phyloP scores from a whole-genome alignment of 345 rosid genomes.

The Brassica cretica region DNA sequence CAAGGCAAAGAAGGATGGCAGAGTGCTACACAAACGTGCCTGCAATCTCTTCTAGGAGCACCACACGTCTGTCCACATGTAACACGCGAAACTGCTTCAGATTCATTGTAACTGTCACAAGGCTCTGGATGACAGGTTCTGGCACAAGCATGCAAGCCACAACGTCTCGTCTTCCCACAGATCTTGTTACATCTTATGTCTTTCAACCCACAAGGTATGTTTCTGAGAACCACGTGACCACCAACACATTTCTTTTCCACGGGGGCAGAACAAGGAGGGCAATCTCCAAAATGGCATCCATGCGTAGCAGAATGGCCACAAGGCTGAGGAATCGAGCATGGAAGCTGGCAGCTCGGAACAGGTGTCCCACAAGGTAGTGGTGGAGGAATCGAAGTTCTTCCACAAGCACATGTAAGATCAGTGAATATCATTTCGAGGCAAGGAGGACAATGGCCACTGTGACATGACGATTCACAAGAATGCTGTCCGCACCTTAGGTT shows the following conservation, averaged over 20 bases:
- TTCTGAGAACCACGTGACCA: constrained; percentile 91
- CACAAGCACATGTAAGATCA: constrained; percentile 93
- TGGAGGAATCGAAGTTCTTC: constrained; percentile 89
- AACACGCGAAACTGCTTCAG: constrained; percentile 49
- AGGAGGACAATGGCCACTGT: constrained; percentile 95
- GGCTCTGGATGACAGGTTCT: constrained; percentile 79
- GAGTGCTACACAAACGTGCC: constrained; percentile 75
- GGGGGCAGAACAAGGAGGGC: constrained; percentile 93
- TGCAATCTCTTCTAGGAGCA: constrained; percentile 91
- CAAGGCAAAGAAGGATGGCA: constrained; percentile 86
- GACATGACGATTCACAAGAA: constrained; percentile 83
- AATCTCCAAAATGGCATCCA: constrained; percentile 94
- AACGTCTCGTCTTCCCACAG: constrained; percentile 90
- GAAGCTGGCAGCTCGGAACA: constrained; percentile 81
- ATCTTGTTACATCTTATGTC: constrained; percentile 89
- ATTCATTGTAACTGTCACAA: constrained; percentile 52
- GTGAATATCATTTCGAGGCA: constrained; percentile 86
- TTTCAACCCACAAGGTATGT: constrained; percentile 93
- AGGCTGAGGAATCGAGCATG: constrained; percentile 73
- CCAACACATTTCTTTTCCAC: constrained; percentile 90
- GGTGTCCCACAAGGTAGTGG: constrained; percentile 95
- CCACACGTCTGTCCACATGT: constrained; percentile 96
- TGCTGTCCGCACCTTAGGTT: constrained; percentile 92
- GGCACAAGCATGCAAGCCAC: constrained; percentile 94
- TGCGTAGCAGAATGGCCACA: constrained; percentile 94